Base-by-base conservation (phyloP, 371 early-diverging fungal genomes). In the Mucor ambiguus region DNA sequence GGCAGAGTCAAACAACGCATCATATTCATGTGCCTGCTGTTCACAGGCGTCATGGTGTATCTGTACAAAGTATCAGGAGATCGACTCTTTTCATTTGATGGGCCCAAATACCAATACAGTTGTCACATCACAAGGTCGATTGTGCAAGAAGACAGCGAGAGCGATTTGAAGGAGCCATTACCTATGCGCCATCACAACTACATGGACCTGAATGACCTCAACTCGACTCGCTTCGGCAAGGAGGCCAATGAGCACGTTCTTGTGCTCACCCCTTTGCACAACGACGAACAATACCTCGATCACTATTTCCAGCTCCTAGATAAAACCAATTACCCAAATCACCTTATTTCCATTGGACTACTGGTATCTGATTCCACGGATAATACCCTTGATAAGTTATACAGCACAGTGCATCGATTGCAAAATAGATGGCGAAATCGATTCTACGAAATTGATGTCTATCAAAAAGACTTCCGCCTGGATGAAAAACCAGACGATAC, bases 311-410 rank as follows among this genome's bases (percentile, higher is more conserved):
- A 77, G 1, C 58, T 82, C 29, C 20, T 83, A 10, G 80, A 80
- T 61, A 68, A 61, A 33, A 59, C 84, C 20, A 58, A 59, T 26
- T 83, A 83, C 33, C 77, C 83, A 11, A 78, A 81, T 26, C 56
- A 67, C 48, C 70, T 72, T 22, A 80, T 78, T 22, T 83, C 84
- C 0, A 54, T 83, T 11, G 84, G 79, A 8, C 72, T 83, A 48
- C 73, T 83, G 4, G 79, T 83, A 2, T 80, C 84, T 0, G 84
- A 83, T 57, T 80, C 84, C 20, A 72, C 75, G 1, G 84, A 83
- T 48, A 44, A 58, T 4, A 79, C 82, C 3, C 69, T 81, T 26
- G 61, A 72, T 24, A 77, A 69, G 66, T 58, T 82, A 4, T 72
- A 79, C 33, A 68, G 70, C 35, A 61, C 61, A 37, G 71, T 68